phyloP scores from a whole-genome alignment of 192 early-diverging fungal species.

The Paraglomus occultum region DNA sequence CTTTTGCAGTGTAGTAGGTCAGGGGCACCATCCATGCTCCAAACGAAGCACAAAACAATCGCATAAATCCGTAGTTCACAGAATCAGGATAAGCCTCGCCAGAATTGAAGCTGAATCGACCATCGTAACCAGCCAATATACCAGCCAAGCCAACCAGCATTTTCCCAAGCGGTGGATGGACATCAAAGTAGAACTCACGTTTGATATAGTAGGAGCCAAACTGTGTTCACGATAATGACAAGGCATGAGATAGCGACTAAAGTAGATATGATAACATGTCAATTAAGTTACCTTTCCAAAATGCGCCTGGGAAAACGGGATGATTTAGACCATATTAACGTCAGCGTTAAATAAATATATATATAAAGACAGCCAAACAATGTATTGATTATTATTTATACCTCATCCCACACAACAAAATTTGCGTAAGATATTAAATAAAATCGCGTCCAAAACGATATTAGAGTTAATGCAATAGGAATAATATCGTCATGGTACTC shows the following conservation, averaged over 20 bases:
- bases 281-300: slow-evolving; percentile 51
- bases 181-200: slow-evolving; percentile 93
- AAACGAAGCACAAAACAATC: slow-evolving; percentile 84
- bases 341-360: background rate
- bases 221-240: slow-evolving; percentile 42
- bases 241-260: background rate
- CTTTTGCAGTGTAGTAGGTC: slow-evolving; percentile 82
- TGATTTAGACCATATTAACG: background rate
- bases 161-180: slow-evolving; percentile 97
- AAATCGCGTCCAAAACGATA: slow-evolving; percentile 66
- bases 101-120: slow-evolving; percentile 81
- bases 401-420: slow-evolving; percentile 77
- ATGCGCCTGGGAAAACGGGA: slow-evolving; percentile 43
- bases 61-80: slow-evolving; percentile 86
- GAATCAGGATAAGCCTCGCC: slow-evolving; percentile 73
- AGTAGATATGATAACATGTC: background rate
- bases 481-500: slow-evolving; percentile 51
- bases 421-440: slow-evolving; percentile 57
- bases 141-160: slow-evolving; percentile 91
- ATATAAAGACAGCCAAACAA: background rate
- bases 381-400: slow-evolving; percentile 40
- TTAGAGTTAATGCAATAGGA: slow-evolving; percentile 53
- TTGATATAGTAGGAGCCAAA: slow-evolving; percentile 95
- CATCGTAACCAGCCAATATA: slow-evolving; percentile 80
- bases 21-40: slow-evolving; percentile 86